These are phyloP conservation scores for Rhizopus microsporus DNA, from an alignment of 371 early-diverging fungal genomes.

Conservation along the genomic window DNA sequence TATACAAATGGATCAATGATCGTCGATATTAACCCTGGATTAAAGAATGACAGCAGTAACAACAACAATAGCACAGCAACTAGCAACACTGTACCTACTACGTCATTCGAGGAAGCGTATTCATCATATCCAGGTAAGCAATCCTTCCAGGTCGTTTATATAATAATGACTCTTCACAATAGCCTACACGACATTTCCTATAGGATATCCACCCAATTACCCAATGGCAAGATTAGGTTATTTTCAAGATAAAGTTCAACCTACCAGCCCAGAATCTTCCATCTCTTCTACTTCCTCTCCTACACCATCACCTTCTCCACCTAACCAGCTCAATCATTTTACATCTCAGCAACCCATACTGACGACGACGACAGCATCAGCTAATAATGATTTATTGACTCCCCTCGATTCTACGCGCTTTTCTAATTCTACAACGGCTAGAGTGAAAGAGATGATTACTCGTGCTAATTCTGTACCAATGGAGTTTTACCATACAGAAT, in stretches of 20 bases:
- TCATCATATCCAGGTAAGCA: slow-evolving; percentile 36
- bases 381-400: slow-evolving; percentile 7
- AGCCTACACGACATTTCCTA: slow-evolving; percentile 28
- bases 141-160: background rate
- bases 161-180: background rate
- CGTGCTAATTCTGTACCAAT: slow-evolving; percentile 51
- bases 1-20: slow-evolving; percentile 34
- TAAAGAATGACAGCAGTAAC: slow-evolving; percentile 18
- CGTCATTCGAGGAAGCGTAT: slow-evolving; percentile 28
- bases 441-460: slow-evolving; percentile 51
- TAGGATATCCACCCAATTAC: slow-evolving; percentile 23
- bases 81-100: slow-evolving; percentile 5
- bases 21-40: slow-evolving; percentile 33
- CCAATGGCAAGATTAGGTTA: slow-evolving; percentile 22
- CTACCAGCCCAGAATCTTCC: slow-evolving; percentile 42
- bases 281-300: slow-evolving; percentile 36
- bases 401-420: slow-evolving; percentile 16
- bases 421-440: slow-evolving; percentile 38
- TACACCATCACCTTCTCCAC: slow-evolving; percentile 20
- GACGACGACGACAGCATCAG: background rate
- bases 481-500: slow-evolving; percentile 55
- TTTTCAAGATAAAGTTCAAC: slow-evolving; percentile 23
- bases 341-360: slow-evolving; percentile 1
- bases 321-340: slow-evolving; percentile 8
- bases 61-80: slow-evolving; percentile 9